phyloP scores from a whole-genome alignment of 2,329 filamentous ascomycete species.

The Huntiella abstrusa region DNA sequence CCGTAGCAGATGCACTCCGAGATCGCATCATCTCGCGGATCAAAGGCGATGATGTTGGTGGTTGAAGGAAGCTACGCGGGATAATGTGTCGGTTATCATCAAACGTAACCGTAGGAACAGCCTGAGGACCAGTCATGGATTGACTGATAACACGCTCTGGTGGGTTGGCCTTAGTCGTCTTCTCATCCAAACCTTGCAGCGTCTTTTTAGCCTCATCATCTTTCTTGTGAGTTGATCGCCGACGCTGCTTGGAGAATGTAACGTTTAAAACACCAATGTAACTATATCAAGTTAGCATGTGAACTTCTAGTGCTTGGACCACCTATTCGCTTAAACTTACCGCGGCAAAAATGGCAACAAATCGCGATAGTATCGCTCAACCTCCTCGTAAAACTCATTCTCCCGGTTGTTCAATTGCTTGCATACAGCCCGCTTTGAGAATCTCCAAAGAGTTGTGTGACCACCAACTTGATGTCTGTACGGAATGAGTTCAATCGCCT shows the following conservation, averaged over 20 bases:
- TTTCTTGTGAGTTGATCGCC: slow-evolving; percentile 34
- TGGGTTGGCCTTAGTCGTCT: not conserved
- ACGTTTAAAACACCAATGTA: slow-evolving; percentile 97
- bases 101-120: slow-evolving; percentile 78
- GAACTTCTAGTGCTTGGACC: not conserved
- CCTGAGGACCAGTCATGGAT: slow-evolving; percentile 45
- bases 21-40: slow-evolving; percentile 10
- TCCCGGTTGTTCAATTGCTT: slow-evolving; percentile 97
- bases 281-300: slow-evolving; percentile 25
- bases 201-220: slow-evolving; percentile 23
- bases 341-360: slow-evolving; percentile 80
- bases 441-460: slow-evolving; percentile 89
- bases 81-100: slow-evolving; percentile 90
- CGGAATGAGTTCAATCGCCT: slow-evolving; percentile 87
- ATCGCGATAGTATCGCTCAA: slow-evolving; percentile 79
- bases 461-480: slow-evolving; percentile 96
- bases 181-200: not conserved
- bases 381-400: slow-evolving; percentile 96
- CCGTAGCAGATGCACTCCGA: slow-evolving; percentile 9
- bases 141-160: slow-evolving; percentile 40
- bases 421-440: slow-evolving; percentile 86
- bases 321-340: slow-evolving; percentile 23
- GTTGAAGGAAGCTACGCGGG: slow-evolving; percentile 61
- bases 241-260: slow-evolving; percentile 74
- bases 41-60: slow-evolving; percentile 16